phyloP scores from a whole-genome alignment of 2,329 filamentous ascomycete species.

The Leptographium lundbergii region DNA sequence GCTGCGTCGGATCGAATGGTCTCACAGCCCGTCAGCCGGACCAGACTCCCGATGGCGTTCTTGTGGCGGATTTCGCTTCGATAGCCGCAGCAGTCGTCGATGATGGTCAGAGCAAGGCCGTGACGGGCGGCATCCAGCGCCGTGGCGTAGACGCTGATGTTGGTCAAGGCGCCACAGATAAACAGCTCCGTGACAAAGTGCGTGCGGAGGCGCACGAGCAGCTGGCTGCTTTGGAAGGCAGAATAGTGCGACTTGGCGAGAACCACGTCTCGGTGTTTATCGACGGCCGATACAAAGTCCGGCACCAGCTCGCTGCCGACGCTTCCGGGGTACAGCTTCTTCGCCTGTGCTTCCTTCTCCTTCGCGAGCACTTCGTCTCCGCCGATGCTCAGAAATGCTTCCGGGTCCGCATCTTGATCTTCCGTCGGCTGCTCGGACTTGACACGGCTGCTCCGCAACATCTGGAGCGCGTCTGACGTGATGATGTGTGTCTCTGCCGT shows the following conservation, averaged over 20 bases:
- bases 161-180: slow-evolving; percentile 75
- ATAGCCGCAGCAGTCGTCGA: slow-evolving; percentile 83
- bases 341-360: slow-evolving; percentile 17
- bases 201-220: slow-evolving; percentile 69
- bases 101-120: slow-evolving; percentile 72
- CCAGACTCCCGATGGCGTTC: slow-evolving; percentile 57
- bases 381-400: slow-evolving; percentile 22
- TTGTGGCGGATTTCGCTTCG: slow-evolving; percentile 56
- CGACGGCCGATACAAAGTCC: slow-evolving; percentile 29
- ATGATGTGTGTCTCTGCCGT: slow-evolving; percentile 41
- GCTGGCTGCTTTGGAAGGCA: slow-evolving; percentile 61
- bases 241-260: slow-evolving; percentile 74
- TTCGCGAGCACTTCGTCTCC: neutral
- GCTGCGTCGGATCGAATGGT: slow-evolving; percentile 48
- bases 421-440: slow-evolving; percentile 5
- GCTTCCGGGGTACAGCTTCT: slow-evolving; percentile 31
- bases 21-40: slow-evolving; percentile 62
- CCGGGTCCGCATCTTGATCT: slow-evolving; percentile 21
- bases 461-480: slow-evolving; percentile 21
- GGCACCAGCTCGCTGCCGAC: slow-evolving; percentile 32
- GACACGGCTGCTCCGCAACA: neutral
- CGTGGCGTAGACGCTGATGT: slow-evolving; percentile 82
- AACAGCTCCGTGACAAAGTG: slow-evolving; percentile 81
- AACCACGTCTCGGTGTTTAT: slow-evolving; percentile 31
- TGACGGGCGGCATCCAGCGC: slow-evolving; percentile 81